These are phyloP conservation scores for Dendrobium huoshanense DNA, from an alignment of 106 monocot species.

Conservation along the genomic window DNA sequence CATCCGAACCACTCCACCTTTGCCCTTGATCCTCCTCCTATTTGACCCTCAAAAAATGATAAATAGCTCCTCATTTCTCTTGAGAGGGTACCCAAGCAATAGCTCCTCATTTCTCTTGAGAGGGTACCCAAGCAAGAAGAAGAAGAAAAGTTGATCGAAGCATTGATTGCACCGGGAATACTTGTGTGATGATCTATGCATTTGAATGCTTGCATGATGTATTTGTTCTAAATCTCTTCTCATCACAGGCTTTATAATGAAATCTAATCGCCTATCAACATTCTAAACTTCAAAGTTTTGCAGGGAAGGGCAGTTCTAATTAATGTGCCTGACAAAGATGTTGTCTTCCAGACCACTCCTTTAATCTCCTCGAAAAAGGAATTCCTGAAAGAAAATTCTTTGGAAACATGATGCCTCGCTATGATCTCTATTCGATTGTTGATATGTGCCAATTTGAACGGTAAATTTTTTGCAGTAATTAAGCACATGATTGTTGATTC, in stretches of 20 bases:
- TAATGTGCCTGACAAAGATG: slow-evolving; percentile 69
- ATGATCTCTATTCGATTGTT: slow-evolving; percentile 61
- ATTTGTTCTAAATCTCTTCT: background rate
- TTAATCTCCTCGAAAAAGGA: slow-evolving; percentile 61
- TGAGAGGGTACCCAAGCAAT: too few relatives aligned
- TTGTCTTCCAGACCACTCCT: slow-evolving; percentile 64
- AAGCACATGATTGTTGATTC: too few relatives aligned
- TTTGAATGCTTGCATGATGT: slow-evolving; percentile 89
- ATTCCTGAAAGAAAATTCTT: slow-evolving; percentile 81
- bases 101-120: too few relatives aligned
- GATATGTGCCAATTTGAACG: too few relatives aligned
- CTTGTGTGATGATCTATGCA: slow-evolving; percentile 74
- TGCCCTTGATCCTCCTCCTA: too few relatives aligned
- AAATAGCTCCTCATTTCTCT: too few relatives aligned
- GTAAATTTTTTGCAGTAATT: too few relatives aligned
- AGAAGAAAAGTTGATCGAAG: slow-evolving; percentile 69
- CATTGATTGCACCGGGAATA: slow-evolving; percentile 68
- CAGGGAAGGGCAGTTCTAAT: slow-evolving; percentile 88
- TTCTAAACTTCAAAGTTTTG: background rate
- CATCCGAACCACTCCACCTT: too few relatives aligned
- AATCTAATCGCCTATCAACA: background rate
- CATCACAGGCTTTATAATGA: background rate
- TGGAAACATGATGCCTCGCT: slow-evolving; percentile 79
- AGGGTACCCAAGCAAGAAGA: slow-evolving; percentile 2
- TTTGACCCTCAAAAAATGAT: too few relatives aligned